phyloP scores from a whole-genome alignment of 805 yeast genomes.

The Starmerella bacillaris region DNA sequence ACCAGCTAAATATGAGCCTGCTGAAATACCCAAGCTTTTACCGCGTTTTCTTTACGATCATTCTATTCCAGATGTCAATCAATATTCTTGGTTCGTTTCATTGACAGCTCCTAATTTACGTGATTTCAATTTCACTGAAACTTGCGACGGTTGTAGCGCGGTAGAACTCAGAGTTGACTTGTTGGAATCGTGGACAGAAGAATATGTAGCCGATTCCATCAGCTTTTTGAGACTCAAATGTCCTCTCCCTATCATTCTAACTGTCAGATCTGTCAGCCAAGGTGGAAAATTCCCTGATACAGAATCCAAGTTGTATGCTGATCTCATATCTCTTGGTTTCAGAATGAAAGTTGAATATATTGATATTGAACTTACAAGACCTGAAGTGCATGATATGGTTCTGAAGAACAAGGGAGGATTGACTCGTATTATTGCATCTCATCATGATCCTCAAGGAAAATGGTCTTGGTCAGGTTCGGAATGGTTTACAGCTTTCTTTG shows the following conservation, averaged over 20 bases:
- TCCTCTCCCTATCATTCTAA: constrained; percentile 59
- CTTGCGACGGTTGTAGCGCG: constrained; percentile 57
- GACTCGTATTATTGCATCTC: constrained; percentile 66
- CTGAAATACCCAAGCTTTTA: constrained; percentile 26
- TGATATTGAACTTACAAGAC: constrained; percentile 60
- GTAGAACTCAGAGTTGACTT: constrained; percentile 71
- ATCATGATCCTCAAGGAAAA: constrained; percentile 51
- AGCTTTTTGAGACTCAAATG: constrained; percentile 48
- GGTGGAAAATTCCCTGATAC: constrained; percentile 68
- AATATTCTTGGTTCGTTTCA: constrained; percentile 48
- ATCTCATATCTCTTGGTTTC: constrained; percentile 43
- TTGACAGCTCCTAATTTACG: constrained; percentile 48
- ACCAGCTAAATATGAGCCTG: constrained; percentile 34
- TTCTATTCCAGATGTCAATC: constrained; percentile 23
- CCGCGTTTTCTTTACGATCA: background rate
- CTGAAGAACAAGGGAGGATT: constrained; percentile 36
- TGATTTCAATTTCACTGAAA: constrained; percentile 23
- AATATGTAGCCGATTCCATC: constrained; percentile 55
- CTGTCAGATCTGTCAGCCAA: constrained; percentile 58
- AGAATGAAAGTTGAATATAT: constrained; percentile 64
- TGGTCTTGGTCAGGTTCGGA: constrained; percentile 49
- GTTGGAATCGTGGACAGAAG: constrained; percentile 30
- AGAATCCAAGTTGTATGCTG: constrained; percentile 30
- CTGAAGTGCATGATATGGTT: constrained; percentile 27
- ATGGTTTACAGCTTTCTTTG: constrained; percentile 57